Evolutionary conservation across 768 basidiomycete genomes (phyloP), one percentile per base, ranked within the genome.

Genomic region (Clavulina sp.): DNA sequence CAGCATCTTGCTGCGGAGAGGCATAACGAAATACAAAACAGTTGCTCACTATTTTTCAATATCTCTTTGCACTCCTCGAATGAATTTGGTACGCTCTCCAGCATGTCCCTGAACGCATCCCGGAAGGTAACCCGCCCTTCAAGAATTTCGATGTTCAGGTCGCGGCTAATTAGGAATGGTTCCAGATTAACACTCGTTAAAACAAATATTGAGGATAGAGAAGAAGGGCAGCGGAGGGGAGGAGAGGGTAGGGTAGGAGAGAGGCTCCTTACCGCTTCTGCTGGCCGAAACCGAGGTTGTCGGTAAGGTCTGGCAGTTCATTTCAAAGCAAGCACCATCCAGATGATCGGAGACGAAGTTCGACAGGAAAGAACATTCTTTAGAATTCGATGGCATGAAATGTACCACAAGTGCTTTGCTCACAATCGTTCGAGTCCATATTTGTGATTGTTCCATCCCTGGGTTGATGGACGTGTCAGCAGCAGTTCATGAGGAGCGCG

Each of bases 391-490:
- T 19, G n/a, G 26, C 13, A 26, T 29, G 16, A 9, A 24, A 41
- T 23, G 24, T 9, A 34, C 7, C 6, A 21, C 32, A 24, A 19
- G 32, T 28, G 24, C 18, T 9, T 36, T 1, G 9, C 30, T 78
- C 56, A 88, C 84, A 89, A 60, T 95, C 91, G 64, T 96, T 96
- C 4, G 85, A 88, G 63, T 96, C 91, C 60, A 75, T 77, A 36
- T 76, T 88, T 2, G 91, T 93, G 67, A 96, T 93, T 13, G 91
- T 96, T 59, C 67, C 68, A 49, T 69, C 67, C 65, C 65, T 57
- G 19, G 21, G 6, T 9, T 33, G n/a, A n/a, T 2, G 7, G 5
- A 19, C 26, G 23, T 29, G 18, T 18, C 44, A 49, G 33, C 18
- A 18, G 52, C 21, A 26, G 9, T 28, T 5, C 48, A 33, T 48